Conservation (phyloP, 2,329 filamentous ascomycete species). For the Venturia oleaginea region DNA sequence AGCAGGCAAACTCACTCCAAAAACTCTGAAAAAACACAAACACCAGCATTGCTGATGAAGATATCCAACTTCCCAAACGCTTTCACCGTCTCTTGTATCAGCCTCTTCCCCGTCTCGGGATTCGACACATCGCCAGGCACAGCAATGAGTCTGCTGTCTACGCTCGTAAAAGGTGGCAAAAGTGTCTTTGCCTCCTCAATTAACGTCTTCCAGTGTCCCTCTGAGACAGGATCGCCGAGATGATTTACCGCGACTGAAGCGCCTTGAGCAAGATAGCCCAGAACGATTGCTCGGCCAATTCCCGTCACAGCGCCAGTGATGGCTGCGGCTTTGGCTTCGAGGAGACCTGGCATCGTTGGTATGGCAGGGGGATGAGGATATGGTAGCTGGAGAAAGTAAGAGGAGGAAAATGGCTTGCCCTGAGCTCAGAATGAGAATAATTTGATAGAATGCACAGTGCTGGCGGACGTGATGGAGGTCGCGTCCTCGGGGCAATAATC, state of each 20-base stretch:
- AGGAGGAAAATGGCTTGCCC: neutral
- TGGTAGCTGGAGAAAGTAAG: neutral
- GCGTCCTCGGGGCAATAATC: slow-evolving; percentile 1
- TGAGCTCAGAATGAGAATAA: neutral
- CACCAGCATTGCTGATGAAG: slow-evolving; percentile 80
- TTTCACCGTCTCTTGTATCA: slow-evolving; percentile 58
- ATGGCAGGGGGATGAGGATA: neutral
- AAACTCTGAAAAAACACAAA: slow-evolving; percentile 84
- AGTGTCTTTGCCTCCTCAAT: slow-evolving; percentile 25
- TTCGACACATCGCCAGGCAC: slow-evolving; percentile 70
- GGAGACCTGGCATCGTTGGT: slow-evolving; percentile 34
- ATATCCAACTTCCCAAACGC: slow-evolving; percentile 50
- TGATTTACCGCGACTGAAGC: slow-evolving; percentile 75
- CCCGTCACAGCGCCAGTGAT: slow-evolving; percentile 83
- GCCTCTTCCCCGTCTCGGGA: slow-evolving; percentile 57
- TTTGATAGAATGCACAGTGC: neutral
- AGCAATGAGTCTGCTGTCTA: slow-evolving; percentile 44
- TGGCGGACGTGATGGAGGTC: neutral
- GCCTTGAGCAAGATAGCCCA: slow-evolving; percentile 70
- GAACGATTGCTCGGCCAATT: slow-evolving; percentile 75
- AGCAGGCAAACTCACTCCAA: slow-evolving; percentile 46
- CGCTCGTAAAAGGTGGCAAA: neutral
- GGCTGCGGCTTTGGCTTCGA: slow-evolving; percentile 68
- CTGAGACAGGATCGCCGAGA: slow-evolving; percentile 48
- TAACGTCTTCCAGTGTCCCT: slow-evolving; percentile 41